Evolutionary conservation across 805 yeast species (phyloP), one percentile per base, ranked within the genome.

Genomic region (Candida ulmi): DNA sequence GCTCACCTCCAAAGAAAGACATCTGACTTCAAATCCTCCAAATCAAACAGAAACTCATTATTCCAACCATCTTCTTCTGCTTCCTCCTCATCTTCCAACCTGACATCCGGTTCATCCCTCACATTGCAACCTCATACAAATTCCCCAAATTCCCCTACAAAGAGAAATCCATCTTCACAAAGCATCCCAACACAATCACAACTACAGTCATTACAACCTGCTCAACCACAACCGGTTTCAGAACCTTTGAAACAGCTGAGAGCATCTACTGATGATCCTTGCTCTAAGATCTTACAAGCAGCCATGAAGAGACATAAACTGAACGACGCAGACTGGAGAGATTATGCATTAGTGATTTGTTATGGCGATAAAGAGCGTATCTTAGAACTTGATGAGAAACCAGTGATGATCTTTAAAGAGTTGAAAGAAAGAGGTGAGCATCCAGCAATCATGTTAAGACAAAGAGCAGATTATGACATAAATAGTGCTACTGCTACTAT

Each of bases 401-500:
- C 99, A 0, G 95, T 91, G 8, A 67, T 75, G 28, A 80, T 88
- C 9, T 87, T 88, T 57, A 84, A 87, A 58, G 95, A 84, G 53
- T 68, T 91, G 19, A 88, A 80, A 55, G 95, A 85, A 44, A 73
- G 79, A 42, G 96, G 96, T 1, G 72, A 82, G 48, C 86, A 83
- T 55, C 97, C 98, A 1, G 85, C 93, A 2, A 88, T 90, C 43
- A 90, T 90, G 96, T 70, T 90, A 33, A 68, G 98, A 50, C 93
- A 87, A 50, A 72, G 83, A 37, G 95, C 88, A 28, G 82, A 74
- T 37, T 60, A 58, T 39, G 46, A 62, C 46, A 9, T 9, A 9
- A 65, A 60, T 37, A 63, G 59, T 33, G 48, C 50, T 30, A 45
- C 40, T 3, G 57, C 51, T 27, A 40, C 40, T 24, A 38, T 34